A percentile compares a stretch with the other conserved stretches of the same genome.
Conservation (phyloP, 2,329 filamentous ascomycete genomes). For the Xylariales sp. region DNA sequence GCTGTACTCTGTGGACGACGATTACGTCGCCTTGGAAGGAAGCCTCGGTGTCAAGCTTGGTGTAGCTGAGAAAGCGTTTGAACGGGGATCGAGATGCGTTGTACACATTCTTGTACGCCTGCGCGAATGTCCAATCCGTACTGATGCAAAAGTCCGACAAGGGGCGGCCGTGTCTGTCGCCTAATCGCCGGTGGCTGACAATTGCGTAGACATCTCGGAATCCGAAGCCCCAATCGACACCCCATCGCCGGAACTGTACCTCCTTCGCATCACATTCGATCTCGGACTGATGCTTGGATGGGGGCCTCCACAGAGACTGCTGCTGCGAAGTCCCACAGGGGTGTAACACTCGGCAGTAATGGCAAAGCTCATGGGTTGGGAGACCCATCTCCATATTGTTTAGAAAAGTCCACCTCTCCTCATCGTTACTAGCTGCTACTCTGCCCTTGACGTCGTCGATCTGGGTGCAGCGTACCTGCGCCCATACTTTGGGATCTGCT, state of each 20-base stretch:
- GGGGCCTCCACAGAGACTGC: conserved; percentile 5
- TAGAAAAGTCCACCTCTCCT: conserved; percentile 8
- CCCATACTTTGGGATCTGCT: conserved; percentile 2
- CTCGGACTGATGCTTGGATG: background rate
- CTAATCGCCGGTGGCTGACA: background rate
- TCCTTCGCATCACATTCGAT: conserved; percentile 8
- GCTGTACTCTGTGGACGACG: conserved; percentile 8
- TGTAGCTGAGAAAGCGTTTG: conserved; percentile 10
- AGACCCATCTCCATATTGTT: conserved; percentile 6
- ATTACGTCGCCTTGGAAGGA: conserved; percentile 2
- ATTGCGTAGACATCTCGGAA: conserved; percentile 10
- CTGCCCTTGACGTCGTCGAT: conserved; percentile 1
- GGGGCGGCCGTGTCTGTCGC: conserved; percentile 4
- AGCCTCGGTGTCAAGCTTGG: conserved; percentile 10
- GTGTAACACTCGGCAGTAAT: conserved; percentile 11
- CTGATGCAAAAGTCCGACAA: conserved; percentile 7
- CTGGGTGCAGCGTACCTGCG: background rate
- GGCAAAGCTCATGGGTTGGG: conserved; percentile 7
- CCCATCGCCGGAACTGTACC: conserved; percentile 7
- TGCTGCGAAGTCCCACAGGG: background rate
- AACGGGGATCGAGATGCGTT: conserved; percentile 6
- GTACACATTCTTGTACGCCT: conserved; percentile 8
- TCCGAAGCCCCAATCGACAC: conserved; percentile 8
- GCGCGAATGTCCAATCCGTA: conserved; percentile 9
- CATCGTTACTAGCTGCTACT: conserved; percentile 1